Evolutionary conservation across 768 basidiomycete species (phyloP).

Genomic region (Mycena alexandri): DNA sequence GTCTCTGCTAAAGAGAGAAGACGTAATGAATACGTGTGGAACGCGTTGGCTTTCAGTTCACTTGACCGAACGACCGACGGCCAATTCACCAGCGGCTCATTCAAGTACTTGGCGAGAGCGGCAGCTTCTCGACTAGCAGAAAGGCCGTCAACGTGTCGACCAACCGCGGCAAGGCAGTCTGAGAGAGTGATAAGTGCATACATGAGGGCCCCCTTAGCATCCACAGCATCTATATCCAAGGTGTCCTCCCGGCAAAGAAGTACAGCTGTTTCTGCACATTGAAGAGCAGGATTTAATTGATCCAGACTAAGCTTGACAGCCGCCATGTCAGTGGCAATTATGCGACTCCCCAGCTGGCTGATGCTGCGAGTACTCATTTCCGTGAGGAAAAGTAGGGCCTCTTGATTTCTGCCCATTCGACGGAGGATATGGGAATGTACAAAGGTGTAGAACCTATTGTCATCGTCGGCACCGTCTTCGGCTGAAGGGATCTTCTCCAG

Average conservation of each 20-base stretch:
- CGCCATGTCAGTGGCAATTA: background rate
- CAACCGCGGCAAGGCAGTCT: constrained; percentile 11
- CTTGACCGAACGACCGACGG: background rate
- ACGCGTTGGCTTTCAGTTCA: constrained; percentile 1
- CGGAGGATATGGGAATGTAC: background rate
- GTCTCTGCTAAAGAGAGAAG: background rate
- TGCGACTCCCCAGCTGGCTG: background rate
- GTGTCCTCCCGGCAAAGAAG: background rate
- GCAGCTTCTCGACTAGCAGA: background rate
- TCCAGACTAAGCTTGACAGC: background rate
- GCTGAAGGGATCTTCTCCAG: background rate
- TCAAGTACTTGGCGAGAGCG: background rate
- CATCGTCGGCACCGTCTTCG: background rate
- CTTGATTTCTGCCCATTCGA: background rate
- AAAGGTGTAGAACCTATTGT: background rate
- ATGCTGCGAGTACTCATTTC: background rate
- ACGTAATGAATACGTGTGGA: constrained; percentile 7
- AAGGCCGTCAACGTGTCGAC: constrained; percentile 5
- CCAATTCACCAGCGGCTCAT: background rate
- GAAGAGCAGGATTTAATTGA: background rate
- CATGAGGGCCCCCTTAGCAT: background rate
- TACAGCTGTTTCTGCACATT: constrained; percentile 12
- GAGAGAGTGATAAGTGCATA: constrained; percentile 15
- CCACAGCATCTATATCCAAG: background rate
- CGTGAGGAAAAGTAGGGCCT: background rate